Percentiles rank a stretch among this genome's conserved stretches.
Conservation (phyloP, 2,329 filamentous ascomycete genomes). For the Pyrenochaeta sp. region DNA sequence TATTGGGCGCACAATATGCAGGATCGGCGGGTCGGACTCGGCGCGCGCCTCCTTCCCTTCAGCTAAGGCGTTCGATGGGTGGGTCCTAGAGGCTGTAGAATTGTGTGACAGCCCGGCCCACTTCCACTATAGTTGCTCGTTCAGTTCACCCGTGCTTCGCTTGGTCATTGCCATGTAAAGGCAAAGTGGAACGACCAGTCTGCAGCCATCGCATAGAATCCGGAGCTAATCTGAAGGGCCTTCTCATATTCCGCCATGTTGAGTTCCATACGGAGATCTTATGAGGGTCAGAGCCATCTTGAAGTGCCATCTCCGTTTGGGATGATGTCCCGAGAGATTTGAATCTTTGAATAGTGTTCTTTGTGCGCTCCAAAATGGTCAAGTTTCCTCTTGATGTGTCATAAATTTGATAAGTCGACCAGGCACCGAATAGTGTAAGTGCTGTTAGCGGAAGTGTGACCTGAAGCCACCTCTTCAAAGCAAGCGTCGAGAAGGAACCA, state of each 20-base stretch:
- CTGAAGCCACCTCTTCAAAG: slow-evolving; percentile 48
- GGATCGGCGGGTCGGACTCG: neutral
- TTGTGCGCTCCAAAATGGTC: slow-evolving; percentile 1
- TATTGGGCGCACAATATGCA: neutral
- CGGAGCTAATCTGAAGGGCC: neutral
- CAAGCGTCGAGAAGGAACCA: slow-evolving; percentile 39
- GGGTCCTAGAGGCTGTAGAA: no score
- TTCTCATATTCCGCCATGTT: neutral
- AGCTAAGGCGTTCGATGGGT: no score
- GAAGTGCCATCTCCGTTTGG: neutral
- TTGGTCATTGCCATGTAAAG: slow-evolving; percentile 1
- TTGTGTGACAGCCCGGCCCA: no score
- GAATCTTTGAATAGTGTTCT: neutral
- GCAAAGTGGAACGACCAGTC: neutral
- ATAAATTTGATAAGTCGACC: slow-evolving; percentile 23
- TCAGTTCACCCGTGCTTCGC: neutral
- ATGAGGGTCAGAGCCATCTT: neutral
- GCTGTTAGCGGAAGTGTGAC: slow-evolving; percentile 50
- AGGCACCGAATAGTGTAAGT: slow-evolving; percentile 37
- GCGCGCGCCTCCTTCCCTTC: neutral
- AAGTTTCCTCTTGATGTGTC: neutral
- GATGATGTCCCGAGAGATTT: neutral
- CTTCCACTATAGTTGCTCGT: no score
- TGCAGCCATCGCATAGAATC: neutral
- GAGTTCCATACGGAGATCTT: neutral